phyloP scores from a whole-genome alignment of 1,139 yeast genomes.

The Yamadazyma epiphylla region DNA sequence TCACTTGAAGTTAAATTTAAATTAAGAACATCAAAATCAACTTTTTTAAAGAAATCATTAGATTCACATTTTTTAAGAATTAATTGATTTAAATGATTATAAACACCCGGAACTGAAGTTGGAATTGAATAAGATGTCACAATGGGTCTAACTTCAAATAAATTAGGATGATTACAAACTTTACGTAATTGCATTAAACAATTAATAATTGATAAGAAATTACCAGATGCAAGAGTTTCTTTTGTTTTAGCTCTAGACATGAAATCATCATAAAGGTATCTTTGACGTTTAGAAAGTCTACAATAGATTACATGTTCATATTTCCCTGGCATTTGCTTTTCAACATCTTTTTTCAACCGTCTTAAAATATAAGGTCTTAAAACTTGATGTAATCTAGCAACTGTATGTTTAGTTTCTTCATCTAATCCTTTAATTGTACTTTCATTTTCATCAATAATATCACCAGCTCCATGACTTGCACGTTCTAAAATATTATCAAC shows the following conservation, averaged over 20 bases:
- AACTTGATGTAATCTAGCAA: slow-evolving; percentile 86
- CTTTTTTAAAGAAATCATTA: slow-evolving; percentile 16
- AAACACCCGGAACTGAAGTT: slow-evolving; percentile 56
- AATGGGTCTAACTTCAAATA: slow-evolving; percentile 94
- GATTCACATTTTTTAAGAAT: slow-evolving; percentile 38
- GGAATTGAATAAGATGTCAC: slow-evolving; percentile 83
- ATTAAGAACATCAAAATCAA: slow-evolving; percentile 60
- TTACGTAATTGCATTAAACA: slow-evolving; percentile 97
- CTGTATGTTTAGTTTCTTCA: slow-evolving; percentile 79
- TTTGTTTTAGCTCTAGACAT: slow-evolving; percentile 96
- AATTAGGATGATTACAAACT: slow-evolving; percentile 96
- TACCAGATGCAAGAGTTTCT: slow-evolving; percentile 92
- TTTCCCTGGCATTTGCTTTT: slow-evolving; percentile 98
- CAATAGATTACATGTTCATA: slow-evolving; percentile 94
- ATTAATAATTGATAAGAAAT: slow-evolving; percentile 89
- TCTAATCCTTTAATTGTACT: slow-evolving; percentile 37
- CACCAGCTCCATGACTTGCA: slow-evolving; percentile 48
- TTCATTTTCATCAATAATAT: slow-evolving; percentile 41
- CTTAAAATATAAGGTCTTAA: slow-evolving; percentile 88
- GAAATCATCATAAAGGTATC: slow-evolving; percentile 91
- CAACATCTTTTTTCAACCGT: slow-evolving; percentile 93
- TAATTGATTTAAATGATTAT: slow-evolving; percentile 37
- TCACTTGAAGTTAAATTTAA: slow-evolving; percentile 53
- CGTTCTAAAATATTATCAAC: slow-evolving; percentile 86
- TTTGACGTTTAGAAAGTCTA: slow-evolving; percentile 85